A percentile compares a stretch with the other conserved stretches of the same genome.
Evolutionary conservation across 163 green algal species (phyloP).

Genomic region (Scenedesmus sp.): DNA sequence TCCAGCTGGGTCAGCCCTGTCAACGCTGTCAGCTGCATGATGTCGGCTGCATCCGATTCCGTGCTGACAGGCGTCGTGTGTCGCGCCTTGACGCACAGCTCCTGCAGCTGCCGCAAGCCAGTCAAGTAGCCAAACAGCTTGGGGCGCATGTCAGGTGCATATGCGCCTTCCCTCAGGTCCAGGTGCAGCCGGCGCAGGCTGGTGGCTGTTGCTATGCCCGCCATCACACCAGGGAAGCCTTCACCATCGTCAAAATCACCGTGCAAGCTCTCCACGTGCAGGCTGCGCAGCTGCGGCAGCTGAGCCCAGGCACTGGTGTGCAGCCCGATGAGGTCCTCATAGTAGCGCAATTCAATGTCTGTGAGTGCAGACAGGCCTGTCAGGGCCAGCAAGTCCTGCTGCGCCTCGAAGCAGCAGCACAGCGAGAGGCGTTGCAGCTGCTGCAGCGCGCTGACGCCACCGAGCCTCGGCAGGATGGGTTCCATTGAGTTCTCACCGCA

Average conservation of each 20-base stretch:
- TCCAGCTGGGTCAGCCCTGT: not conserved
- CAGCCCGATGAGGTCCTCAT: not conserved
- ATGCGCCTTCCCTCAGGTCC: not conserved
- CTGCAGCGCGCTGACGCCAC: not conserved
- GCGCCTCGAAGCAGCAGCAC: not conserved
- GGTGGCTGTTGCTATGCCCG: not conserved
- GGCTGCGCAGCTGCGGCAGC: not conserved
- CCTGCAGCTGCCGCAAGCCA: not conserved
- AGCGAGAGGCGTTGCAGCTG: not conserved
- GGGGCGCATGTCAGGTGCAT: not conserved
- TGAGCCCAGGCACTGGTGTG: not conserved
- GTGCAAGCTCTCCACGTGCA: not conserved
- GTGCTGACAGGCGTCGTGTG: not conserved
- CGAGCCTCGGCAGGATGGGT: not conserved
- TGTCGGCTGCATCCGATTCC: not conserved
- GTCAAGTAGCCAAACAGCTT: not conserved
- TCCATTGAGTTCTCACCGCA: not conserved
- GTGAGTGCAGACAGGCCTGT: not conserved
- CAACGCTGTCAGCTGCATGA: not conserved
- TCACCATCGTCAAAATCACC: not conserved
- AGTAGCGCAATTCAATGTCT: not conserved
- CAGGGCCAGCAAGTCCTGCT: not conserved
- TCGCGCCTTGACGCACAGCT: not conserved
- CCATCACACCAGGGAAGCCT: too few species aligned
- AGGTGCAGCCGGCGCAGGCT: not conserved